Base-by-base conservation (phyloP, 352 stramenopile species). In the Globisporangium nunn region DNA sequence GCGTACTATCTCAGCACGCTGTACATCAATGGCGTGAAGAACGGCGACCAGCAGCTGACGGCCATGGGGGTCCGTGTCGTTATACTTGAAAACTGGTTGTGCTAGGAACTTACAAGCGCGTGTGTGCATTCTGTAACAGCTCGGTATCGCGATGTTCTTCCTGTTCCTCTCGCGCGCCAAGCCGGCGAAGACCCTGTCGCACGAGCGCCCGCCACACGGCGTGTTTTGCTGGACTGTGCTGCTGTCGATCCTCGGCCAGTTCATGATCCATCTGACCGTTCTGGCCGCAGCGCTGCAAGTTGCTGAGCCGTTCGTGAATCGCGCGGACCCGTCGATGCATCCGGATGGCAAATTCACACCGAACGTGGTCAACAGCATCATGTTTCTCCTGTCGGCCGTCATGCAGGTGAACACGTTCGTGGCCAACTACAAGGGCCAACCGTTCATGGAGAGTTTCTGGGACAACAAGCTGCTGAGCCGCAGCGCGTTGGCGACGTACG, bases 21-120 rank as follows among this genome's bases (percentile, higher is more conserved):
- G 12, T 98, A 96, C 67, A 75, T 98, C 17, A 71, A 94, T 47
- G 96, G 96, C 11, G 92, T 98, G 48, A 98, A 98, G 68, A 95
- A 98, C 58, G 95, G 92, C 23, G 96, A 98, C 71, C 75, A 81
- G 39, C 93, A 98, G 61, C 68, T 97, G 54, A 87, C 72, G 6
- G 54, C 78, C 50, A 56, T 78, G 18, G 74, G 74, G 46, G 71
- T 84, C 43, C 28, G 64, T 31, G 1, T 54, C 8, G 23, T 6
- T 10, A 15, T 53, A 41, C 14, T 61, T 7, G 31, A 12, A 15
- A 17, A 23, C 23, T 54, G 11, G 23, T 6, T 10, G 23, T 53
- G 45, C 14, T 61, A 8, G 31, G 37, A 15, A 11, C 31, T 53
- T 2, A 62, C 30, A 0, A 14, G 0, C 17, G 30, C 1, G 12